Evolutionary conservation across 805 yeast species (phyloP).

Genomic region (Myxozyma neglecta): DNA sequence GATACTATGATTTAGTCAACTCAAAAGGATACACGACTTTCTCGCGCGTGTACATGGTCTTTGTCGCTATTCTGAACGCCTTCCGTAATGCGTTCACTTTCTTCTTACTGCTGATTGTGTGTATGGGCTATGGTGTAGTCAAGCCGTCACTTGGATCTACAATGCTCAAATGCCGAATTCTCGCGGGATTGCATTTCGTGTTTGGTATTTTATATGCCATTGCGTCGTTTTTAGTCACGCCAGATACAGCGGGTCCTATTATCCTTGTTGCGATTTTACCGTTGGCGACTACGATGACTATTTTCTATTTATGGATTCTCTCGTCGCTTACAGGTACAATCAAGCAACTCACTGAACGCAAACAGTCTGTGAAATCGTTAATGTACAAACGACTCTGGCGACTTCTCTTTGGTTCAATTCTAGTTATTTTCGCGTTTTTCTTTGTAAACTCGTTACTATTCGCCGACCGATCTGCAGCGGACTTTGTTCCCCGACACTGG

Average conservation of each 20-base stretch:
- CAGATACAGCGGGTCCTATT: conserved; percentile 49
- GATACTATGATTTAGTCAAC: conserved; percentile 83
- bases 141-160: conserved; percentile 72
- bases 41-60: conserved; percentile 70
- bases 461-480: conserved; percentile 70
- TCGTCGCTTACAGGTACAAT: conserved; percentile 74
- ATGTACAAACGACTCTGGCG: conserved; percentile 81
- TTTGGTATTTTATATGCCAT: conserved; percentile 55
- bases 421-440: conserved; percentile 69
- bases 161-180: conserved; percentile 69
- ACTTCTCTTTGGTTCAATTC: conserved; percentile 68
- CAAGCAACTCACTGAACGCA: conserved; percentile 70
- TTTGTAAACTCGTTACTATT: conserved; percentile 67
- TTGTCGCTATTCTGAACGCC: conserved; percentile 77
- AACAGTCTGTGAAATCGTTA: conserved; percentile 85
- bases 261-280: conserved; percentile 69
- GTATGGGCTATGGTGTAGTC: conserved; percentile 94
- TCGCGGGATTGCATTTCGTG: conserved; percentile 58
- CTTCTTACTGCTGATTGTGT: conserved; percentile 78
- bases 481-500: conserved; percentile 86
- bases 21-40: conserved; percentile 52
- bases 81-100: conserved; percentile 83
- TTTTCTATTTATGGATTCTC: conserved; percentile 73
- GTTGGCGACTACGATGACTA: conserved; percentile 62
- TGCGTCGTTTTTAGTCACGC: conserved; percentile 53